Evolutionary conservation across 495 filamentous ascomycete genomes (phyloP).

Genomic region (Patellaria atrata): DNA sequence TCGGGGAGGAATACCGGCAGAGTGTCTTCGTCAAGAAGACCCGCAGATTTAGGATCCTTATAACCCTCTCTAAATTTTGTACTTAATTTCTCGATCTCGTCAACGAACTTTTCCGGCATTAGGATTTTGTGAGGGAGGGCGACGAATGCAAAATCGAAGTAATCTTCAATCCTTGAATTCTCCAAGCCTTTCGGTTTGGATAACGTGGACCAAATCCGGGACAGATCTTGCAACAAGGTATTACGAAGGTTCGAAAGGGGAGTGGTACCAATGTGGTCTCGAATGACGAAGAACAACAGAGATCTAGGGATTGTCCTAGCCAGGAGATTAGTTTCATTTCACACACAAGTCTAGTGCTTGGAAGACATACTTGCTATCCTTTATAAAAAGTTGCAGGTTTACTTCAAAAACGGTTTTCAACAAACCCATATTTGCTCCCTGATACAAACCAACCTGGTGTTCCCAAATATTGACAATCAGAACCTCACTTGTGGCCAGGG

Average conservation of each 20-base stretch:
- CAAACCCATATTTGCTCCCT: constrained; percentile 96
- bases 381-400: constrained; percentile 89
- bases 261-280: constrained; percentile 85
- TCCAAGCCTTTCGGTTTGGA: constrained; percentile 84
- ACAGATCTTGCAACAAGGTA: constrained; percentile 79
- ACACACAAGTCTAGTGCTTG: neutral
- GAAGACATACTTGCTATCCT: constrained; percentile 68
- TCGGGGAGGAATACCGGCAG: constrained; percentile 77
- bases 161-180: constrained; percentile 78
- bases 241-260: constrained; percentile 76
- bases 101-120: constrained; percentile 80
- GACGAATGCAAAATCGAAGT: constrained; percentile 96
- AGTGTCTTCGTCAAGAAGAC: constrained; percentile 46
- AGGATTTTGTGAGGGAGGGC: constrained; percentile 93
- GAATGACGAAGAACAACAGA: constrained; percentile 95
- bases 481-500: constrained; percentile 92
- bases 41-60: constrained; percentile 38
- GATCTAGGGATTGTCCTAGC: constrained; percentile 73
- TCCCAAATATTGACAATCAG: constrained; percentile 99
- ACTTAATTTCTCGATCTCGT: constrained; percentile 65
- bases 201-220: constrained; percentile 79
- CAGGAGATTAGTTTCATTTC: constrained; percentile 10
- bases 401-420: constrained; percentile 98
- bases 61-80: constrained; percentile 70
- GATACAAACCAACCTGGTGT: constrained; percentile 94